Evolutionary conservation across 352 stramenopile species (phyloP), one percentile per base, ranked within the genome.

Genomic region (Phytophthora uliginosa): DNA sequence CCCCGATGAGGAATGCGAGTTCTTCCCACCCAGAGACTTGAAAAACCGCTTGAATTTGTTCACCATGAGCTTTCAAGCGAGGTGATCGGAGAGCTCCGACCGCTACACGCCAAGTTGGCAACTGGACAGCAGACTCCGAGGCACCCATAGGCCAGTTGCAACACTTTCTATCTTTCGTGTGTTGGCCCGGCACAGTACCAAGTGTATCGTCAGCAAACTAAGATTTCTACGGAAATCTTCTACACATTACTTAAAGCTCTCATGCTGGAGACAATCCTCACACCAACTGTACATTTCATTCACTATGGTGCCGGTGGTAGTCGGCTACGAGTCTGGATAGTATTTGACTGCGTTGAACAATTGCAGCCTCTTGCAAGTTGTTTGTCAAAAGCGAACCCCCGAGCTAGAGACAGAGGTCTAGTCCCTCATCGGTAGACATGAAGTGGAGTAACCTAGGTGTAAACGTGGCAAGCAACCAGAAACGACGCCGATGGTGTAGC

Each of bases 11-110:
- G 70, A 55, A 13, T 67, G 57, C 26, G 77, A 73, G 45, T 81
- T 66, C 53, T 84, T 88, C 47, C 79, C 79, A 31, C 74, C 74
- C 47, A 88, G 70, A 26, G 77, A 76, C 64, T 79, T 81, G 69
- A 88, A 84, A 52, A 88, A 88, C 9, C 69, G 73, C 54, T 78
- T 80, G 60, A 88, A 66, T 59, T 85, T 88, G 72, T 86, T 86
- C 40, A 85, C 79, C 81, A 88, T 88, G 55, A 18, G 18, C 18
- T 33, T 61, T 20, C 45, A 13, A 7, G 4, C n/a, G 4, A 31
- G 28, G 4, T 31, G 28, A 31, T 31, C 28, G 28, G 15, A 31
- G 54, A 64, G 62, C 24, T 48, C 34, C 71, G 40, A 7, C 22
- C 4, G 13, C 50, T 73, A 47, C 42, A 22, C 47, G 26, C 50